Evolutionary conservation across 768 basidiomycete species (phyloP), one percentile per base, ranked within the genome.

Genomic region (Thelephora aurantiotincta): DNA sequence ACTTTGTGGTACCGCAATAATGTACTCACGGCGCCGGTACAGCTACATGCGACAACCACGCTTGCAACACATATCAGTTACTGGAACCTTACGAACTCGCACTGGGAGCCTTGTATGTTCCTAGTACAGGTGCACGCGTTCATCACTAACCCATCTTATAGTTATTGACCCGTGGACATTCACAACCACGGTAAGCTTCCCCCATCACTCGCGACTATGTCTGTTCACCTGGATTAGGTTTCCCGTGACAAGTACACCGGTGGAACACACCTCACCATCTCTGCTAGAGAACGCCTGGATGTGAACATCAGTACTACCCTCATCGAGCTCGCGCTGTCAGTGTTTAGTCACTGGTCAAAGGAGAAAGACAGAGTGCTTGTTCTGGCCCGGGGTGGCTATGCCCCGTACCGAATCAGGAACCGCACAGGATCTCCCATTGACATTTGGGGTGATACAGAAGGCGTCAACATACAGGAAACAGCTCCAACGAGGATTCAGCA

Each of bases 151-250:
- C 14, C 2, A 3, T 11, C 19, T 22, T 12, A 1, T 54, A 88
- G 84, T 99, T 47, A 88, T 94, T 52, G 96, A 99, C 59, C 96
- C 96, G 2, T 99, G 94, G 93, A 83, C 80, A 14, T 84, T 96
- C 54, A 79, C 80, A 9, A 60, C 84, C 43, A 72, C 72, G 50
- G 88, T 91, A 56, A 55, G 60, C 60, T 26, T 18, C 43, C 16
- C 33, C 42, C 44, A 1, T 33, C 43, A 16, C 44, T 11, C 20
- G 47, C 26, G 18, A 18, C 16, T 45, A 46, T 11, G 36, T 11
- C 19, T 11, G 7, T 35, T 48, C n/a, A 54, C 19, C n/a, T 11
- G 30, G 18, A 0, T 18, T 50, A 86, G 86, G 63, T 77, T 33
- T 60, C 66, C 9, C 80, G 71, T 63, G 75, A 78, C 36, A 65